Evolutionary conservation across 106 monocot species (phyloP), one percentile per base, ranked within the genome.

Genomic region (Xerophyta viscosa): DNA sequence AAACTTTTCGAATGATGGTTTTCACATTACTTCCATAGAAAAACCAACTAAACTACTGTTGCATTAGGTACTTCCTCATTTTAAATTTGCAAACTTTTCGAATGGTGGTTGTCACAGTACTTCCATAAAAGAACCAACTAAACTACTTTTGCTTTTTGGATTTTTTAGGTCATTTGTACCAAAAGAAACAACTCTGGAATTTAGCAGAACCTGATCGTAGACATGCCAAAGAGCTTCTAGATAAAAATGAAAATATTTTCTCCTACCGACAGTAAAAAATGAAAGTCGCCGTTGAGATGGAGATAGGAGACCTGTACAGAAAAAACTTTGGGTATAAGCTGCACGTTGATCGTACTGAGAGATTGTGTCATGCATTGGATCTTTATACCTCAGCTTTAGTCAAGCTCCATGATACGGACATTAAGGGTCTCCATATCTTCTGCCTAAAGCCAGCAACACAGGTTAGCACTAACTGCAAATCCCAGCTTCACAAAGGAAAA

Each of bases 261-360:
- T 80, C 80, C 14, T 93, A 87, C 64, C 62, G 77, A 27, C 64
- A 43, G 18, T 93, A 87, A 69, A 75, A 71, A 43, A 31, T 80
- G 46, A 74, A 80, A 19, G 75, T 60, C 20, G 41, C 24, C 17
- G 66, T 93, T 57, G 71, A 87, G 46, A 67, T 83, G 54, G 66
- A 68, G 63, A 4, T 48, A 41, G 87, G 83, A 57, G 87, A 93
- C 64, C n/a, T n/a, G n/a, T n/a, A n/a, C n/a, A n/a, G n/a, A n/a
- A n/a, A n/a, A n/a, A n/a, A n/a, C n/a, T n/a, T 65, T 37, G 57
- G 60, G 22, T 63, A 64, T 39, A 36, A 46, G 30, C 56, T 46
- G 14, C 49, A 55, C 36, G 44, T 24, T 21, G 18, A 60, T 18
- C 53, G 61, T 48, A 11, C 22, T 27, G 21, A 37, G 15, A 47